Evolutionary conservation across 768 basidiomycete genomes (phyloP).

Genomic region (Tylopilus vinaceipallidus): DNA sequence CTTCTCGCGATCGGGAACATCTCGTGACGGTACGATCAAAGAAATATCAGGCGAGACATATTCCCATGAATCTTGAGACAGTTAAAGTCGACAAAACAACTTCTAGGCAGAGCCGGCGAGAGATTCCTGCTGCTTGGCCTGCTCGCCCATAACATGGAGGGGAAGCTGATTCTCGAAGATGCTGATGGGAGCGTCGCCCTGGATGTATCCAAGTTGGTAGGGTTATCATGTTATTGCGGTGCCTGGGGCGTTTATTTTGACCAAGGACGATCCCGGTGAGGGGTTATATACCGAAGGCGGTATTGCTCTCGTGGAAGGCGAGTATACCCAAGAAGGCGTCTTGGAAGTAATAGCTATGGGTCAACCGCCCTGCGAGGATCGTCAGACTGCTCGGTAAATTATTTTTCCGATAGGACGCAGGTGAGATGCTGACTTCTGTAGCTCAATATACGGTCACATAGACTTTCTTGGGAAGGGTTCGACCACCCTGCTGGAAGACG

Average conservation of each 20-base stretch:
- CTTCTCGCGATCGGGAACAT: slow-evolving; percentile 81
- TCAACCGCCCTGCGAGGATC: slow-evolving; percentile 93
- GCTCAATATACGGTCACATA: slow-evolving; percentile 92
- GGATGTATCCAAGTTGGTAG: slow-evolving; percentile 83
- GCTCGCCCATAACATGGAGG: slow-evolving; percentile 86
- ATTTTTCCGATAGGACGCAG: background rate
- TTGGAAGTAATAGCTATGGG: slow-evolving; percentile 92
- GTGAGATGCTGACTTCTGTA: slow-evolving; percentile 31
- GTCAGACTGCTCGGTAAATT: slow-evolving; percentile 75
- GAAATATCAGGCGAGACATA: slow-evolving; percentile 10
- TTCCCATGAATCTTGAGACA: slow-evolving; percentile 34
- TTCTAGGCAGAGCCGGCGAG: slow-evolving; percentile 85
- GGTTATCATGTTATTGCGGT: background rate
- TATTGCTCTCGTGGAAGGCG: slow-evolving; percentile 92
- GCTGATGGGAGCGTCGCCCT: slow-evolving; percentile 87
- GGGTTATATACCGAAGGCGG: slow-evolving; percentile 96
- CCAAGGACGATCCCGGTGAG: slow-evolving; percentile 84
- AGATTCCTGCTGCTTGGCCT: slow-evolving; percentile 93
- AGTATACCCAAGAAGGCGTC: slow-evolving; percentile 90
- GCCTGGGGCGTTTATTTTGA: slow-evolving; percentile 14
- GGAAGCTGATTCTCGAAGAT: slow-evolving; percentile 89
- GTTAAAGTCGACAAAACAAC: slow-evolving; percentile 95
- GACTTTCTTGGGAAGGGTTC: slow-evolving; percentile 97
- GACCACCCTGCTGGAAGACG: slow-evolving; percentile 88
- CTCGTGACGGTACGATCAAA: slow-evolving; percentile 73